These are phyloP conservation scores for Paramecium primaurelia DNA, from an alignment of 73 alveolate genomes.

Conservation along the genomic window DNA sequence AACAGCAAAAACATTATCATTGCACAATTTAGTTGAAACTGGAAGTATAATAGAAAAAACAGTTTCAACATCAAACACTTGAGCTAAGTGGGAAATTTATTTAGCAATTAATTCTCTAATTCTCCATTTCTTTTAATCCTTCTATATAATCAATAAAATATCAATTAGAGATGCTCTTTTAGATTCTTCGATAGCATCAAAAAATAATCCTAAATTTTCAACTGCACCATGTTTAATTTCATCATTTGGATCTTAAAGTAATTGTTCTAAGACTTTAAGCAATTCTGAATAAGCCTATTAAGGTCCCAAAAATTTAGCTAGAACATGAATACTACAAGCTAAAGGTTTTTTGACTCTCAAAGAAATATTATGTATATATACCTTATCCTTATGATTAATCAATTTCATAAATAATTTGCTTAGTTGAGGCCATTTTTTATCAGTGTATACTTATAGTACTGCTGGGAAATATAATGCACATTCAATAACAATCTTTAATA, in stretches of 20 bases:
- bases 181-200: constrained; percentile 35
- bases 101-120: constrained; percentile 58
- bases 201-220: constrained; percentile 28
- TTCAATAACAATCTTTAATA: constrained; percentile 8
- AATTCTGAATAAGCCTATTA: constrained; percentile 62
- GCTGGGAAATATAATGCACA: constrained; percentile 61
- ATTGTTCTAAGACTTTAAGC: constrained; percentile 49
- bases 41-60: constrained; percentile 47
- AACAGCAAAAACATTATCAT: constrained; percentile 53
- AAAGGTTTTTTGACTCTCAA: constrained; percentile 65
- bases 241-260: constrained; percentile 59
- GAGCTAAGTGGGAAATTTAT: constrained; percentile 39
- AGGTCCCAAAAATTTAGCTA: constrained; percentile 68
- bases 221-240: constrained; percentile 58
- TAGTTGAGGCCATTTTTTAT: constrained; percentile 36
- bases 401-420: neutral
- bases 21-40: constrained; percentile 41
- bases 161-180: constrained; percentile 46
- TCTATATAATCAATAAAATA: constrained; percentile 17
- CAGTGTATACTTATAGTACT: constrained; percentile 28
- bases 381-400: constrained; percentile 25
- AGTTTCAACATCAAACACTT: constrained; percentile 46
- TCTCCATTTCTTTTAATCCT: constrained; percentile 58
- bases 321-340: constrained; percentile 69
- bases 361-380: neutral